Evolutionary conservation across 140 eudicot species (phyloP).

Genomic region (Cichorium intybus): DNA sequence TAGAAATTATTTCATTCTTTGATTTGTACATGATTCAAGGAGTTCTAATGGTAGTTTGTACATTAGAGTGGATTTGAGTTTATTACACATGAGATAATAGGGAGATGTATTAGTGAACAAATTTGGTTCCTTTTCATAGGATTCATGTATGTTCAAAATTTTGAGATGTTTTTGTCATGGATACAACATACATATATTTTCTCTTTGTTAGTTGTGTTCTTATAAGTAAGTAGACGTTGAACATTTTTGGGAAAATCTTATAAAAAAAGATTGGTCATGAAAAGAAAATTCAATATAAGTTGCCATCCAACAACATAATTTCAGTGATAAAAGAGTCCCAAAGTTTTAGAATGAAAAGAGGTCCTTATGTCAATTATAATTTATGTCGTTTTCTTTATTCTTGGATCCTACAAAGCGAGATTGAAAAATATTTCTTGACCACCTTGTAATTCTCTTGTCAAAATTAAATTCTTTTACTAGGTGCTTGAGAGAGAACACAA

Average conservation of each 20-base stretch:
- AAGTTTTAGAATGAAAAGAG: too few relatives aligned
- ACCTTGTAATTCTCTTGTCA: too few relatives aligned
- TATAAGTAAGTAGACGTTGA: not conserved
- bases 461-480: too few relatives aligned
- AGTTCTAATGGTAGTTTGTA: slow-evolving; percentile 30
- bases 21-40: slow-evolving; percentile 26
- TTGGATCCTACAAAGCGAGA: too few relatives aligned
- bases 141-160: slow-evolving; percentile 1
- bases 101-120: slow-evolving; percentile 20
- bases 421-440: too few relatives aligned
- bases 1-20: slow-evolving; percentile 58
- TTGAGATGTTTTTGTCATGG: not conserved
- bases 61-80: slow-evolving; percentile 13
- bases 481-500: too few relatives aligned
- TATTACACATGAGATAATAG: slow-evolving; percentile 21
- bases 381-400: too few relatives aligned
- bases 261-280: too few relatives aligned
- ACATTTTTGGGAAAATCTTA: too few relatives aligned
- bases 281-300: too few relatives aligned
- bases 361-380: too few relatives aligned
- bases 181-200: not conserved
- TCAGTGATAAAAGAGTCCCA: not conserved
- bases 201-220: not conserved
- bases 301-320: not conserved
- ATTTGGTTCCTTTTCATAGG: not conserved